Evolutionary conservation across 306 rosid species (phyloP), one percentile per base, ranked within the genome.

Genomic region (Calophaca sinica): DNA sequence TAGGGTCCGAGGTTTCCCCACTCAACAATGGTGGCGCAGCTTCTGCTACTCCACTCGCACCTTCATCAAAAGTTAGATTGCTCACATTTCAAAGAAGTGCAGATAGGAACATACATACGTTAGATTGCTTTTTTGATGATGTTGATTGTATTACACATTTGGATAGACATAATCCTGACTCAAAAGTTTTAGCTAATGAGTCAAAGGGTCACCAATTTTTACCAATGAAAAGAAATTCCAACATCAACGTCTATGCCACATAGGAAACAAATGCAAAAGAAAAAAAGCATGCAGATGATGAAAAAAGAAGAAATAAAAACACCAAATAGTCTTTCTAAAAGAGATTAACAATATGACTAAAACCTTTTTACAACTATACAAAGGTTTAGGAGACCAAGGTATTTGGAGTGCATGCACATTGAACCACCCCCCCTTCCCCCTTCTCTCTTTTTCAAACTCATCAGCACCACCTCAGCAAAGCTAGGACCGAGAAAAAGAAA

Each of bases 391-490:
- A 29, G 36, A 53, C 58, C 68, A 38, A 84, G 70, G 80, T 73
- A 63, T 41, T 66, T 81, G 31, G 29, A 76, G 60, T 73, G 72
- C 54, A 20, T 20, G 59, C 53, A 68, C 50, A 3, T 44, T 42
- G 42, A 41, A 5, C 26, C 26, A 20, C 26, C 58, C n/a, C n/a
- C n/a, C n/a, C 20, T 20, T 20, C 26, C 5, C 9, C 33, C 10
- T 5, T 44, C 41, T 10, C 3, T 8, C 3, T 52, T 73, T 32
- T 49, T 61, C 11, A 38, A 33, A 32, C 38, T 51, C 45, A 9
- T 53, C 77, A 53, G 6, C 69, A 74, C 78, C 81, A 79, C 75
- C 33, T 67, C 72, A 62, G 28, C 48, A 62, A 13, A 13, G 49
- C 48, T 83, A 42, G 58, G 79, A 41, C 61, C n/a, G n/a, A n/a